A percentile compares a stretch with the other conserved stretches of the same genome.
These are phyloP conservation scores for Floccularia luteovirens DNA, from an alignment of 768 basidiomycete species.

Conservation along the genomic window DNA sequence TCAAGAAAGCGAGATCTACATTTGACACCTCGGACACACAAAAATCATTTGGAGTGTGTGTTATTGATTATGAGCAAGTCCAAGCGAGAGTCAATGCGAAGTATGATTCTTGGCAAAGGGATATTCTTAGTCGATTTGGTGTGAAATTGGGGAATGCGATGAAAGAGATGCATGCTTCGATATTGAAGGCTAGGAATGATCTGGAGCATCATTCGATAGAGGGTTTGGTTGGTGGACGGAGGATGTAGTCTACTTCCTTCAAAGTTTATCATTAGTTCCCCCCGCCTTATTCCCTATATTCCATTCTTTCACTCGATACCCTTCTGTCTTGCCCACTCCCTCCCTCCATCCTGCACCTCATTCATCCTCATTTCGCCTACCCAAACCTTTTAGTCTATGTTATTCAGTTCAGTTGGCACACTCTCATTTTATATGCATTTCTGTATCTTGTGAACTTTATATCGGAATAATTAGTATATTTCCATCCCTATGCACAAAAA, in stretches of 20 bases:
- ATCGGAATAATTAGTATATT: background rate
- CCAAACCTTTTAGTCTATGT: background rate
- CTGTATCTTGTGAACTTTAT: background rate
- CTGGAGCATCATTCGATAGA: constrained; percentile 96
- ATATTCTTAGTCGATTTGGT: constrained; percentile 89
- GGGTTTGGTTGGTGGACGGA: constrained; percentile 65
- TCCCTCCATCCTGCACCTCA: no score
- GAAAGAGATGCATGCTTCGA: constrained; percentile 95
- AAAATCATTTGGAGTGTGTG: constrained; percentile 86
- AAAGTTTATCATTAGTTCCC: no score
- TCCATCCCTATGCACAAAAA: background rate
- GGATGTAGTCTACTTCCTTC: no score
- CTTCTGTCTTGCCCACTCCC: no score
- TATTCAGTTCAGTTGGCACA: background rate
- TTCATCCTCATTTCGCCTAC: no score
- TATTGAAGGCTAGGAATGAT: constrained; percentile 90
- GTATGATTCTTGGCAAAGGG: constrained; percentile 97
- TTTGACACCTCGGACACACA: constrained; percentile 96
- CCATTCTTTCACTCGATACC: no score
- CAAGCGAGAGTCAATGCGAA: constrained; percentile 97
- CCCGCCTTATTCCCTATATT: no score
- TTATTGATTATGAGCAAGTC: constrained; percentile 97
- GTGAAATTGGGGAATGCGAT: constrained; percentile 89
- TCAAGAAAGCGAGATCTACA: constrained; percentile 92
- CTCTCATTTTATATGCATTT: no score